Evolutionary conservation across 306 rosid species (phyloP).

Genomic region (Acacia melanoxylon): DNA sequence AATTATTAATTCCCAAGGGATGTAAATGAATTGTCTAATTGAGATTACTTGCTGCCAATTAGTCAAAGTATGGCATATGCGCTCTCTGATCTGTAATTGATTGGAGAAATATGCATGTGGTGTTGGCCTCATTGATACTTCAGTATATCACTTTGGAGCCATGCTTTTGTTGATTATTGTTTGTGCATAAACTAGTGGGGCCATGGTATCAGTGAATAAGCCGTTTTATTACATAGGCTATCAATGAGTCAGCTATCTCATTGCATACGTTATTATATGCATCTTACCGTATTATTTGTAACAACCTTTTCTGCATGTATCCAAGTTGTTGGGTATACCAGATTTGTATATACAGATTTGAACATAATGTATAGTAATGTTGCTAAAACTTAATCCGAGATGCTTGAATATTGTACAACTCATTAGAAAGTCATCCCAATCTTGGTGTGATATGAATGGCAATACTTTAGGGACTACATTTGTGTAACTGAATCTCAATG

Average conservation of each 20-base stretch:
- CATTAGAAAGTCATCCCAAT: not conserved
- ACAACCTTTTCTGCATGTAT: not conserved
- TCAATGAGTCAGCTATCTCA: not conserved
- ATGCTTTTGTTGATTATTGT: not conserved
- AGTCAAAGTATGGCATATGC: not conserved
- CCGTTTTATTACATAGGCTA: not conserved
- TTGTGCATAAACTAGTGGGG: not conserved
- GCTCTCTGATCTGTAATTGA: not conserved
- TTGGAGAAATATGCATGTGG: not conserved
- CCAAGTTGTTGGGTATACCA: not conserved
- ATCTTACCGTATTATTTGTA: not conserved
- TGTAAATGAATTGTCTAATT: constrained; percentile 10
- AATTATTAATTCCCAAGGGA: constrained; percentile 13
- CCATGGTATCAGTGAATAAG: not conserved
- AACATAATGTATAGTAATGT: not conserved
- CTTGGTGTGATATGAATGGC: not conserved
- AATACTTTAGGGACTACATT: too few relatives aligned
- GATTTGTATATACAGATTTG: not conserved
- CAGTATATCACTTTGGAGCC: constrained; percentile 5
- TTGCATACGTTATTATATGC: not conserved
- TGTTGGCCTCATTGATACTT: not conserved
- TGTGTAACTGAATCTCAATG: not conserved
- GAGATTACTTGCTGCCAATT: constrained; percentile 10
- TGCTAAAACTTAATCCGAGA: not conserved
- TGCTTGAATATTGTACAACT: not conserved